These are phyloP conservation scores for Elongisporangium anandrum DNA, from an alignment of 352 stramenopile species.

Conservation along the genomic window DNA sequence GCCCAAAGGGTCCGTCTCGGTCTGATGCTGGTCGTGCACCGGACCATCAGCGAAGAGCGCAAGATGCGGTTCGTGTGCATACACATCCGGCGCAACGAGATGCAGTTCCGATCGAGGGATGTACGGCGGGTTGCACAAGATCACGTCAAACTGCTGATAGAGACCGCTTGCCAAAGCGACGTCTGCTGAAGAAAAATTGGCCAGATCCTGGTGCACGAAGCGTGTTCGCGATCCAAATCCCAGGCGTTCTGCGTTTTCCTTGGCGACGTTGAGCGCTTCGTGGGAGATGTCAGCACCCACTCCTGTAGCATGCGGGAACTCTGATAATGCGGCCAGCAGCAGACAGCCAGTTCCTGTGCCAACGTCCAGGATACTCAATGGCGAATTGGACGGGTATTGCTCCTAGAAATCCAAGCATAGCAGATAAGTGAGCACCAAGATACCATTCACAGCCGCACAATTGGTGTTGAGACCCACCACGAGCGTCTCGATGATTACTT, in stretches of 20 bases:
- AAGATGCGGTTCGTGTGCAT: conserved; percentile 63
- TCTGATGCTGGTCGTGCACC: conserved; percentile 4
- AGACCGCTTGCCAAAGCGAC: conserved; percentile 5
- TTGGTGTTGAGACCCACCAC: conserved; percentile 18
- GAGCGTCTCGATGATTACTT: conserved; percentile 74
- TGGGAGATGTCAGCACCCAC: conserved; percentile 59
- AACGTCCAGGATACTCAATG: conserved; percentile 58
- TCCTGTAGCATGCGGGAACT: conserved; percentile 51
- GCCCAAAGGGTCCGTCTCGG: conserved; percentile 16
- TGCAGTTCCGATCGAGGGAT: conserved; percentile 50
- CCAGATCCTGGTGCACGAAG: conserved; percentile 27
- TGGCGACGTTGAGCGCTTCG: conserved; percentile 43
- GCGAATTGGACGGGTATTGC: conserved; percentile 29
- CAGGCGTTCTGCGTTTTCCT: conserved; percentile 37
- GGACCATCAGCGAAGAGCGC: conserved; percentile 64
- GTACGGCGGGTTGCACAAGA: conserved; percentile 75
- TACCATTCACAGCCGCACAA: background rate
- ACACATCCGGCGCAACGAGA: conserved; percentile 53
- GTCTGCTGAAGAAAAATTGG: conserved; percentile 5
- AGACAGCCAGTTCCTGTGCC: conserved; percentile 70
- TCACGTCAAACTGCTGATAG: conserved; percentile 49
- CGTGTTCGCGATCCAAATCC: conserved; percentile 13
- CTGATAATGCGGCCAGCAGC: conserved; percentile 49
- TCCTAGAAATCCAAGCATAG: conserved; percentile 12
- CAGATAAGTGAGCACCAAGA: background rate